Evolutionary conservation across 1,284 basidiomycete species (phyloP).

Genomic region (Coniophora puteana): DNA sequence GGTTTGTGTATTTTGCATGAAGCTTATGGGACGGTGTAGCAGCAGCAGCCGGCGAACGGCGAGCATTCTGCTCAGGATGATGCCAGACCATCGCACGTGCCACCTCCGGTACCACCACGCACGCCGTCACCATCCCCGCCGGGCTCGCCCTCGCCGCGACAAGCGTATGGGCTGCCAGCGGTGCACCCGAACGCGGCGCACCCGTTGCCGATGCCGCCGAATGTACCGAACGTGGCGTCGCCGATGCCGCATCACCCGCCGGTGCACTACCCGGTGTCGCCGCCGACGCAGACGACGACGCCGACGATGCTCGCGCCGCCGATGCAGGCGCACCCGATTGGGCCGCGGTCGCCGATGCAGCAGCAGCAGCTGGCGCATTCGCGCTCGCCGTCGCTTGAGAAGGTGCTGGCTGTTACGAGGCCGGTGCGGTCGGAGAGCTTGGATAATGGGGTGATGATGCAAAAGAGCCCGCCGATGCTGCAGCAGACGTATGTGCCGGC

Average conservation of each 20-base stretch:
- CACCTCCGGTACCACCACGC: slow-evolving; percentile 37
- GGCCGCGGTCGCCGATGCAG: slow-evolving; percentile 62
- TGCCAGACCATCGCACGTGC: too few species aligned
- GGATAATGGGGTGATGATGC: too few species aligned
- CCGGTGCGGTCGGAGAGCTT: slow-evolving; percentile 18
- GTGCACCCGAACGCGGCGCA: slow-evolving; percentile 30
- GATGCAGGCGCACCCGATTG: slow-evolving; percentile 61
- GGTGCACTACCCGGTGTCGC: slow-evolving; percentile 14
- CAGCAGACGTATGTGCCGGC: too few species aligned
- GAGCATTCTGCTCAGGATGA: too few species aligned
- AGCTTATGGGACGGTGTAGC: slow-evolving; percentile 1
- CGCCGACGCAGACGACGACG: slow-evolving; percentile 19
- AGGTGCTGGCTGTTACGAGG: slow-evolving; percentile 14
- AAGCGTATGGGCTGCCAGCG: slow-evolving; percentile 30
- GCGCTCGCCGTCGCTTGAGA: slow-evolving; percentile 50
- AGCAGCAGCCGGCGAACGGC: too few species aligned
- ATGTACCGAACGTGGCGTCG: too few species aligned
- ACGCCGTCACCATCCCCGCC: slow-evolving; percentile 35
- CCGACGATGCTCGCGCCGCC: slow-evolving; percentile 52
- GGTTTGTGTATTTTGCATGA: neutral
- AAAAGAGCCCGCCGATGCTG: too few species aligned
- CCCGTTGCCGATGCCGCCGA: slow-evolving; percentile 35
- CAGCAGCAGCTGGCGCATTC: slow-evolving; percentile 39
- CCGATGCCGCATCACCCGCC: slow-evolving; percentile 14
- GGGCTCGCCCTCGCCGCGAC: slow-evolving; percentile 32